Evolutionary conservation across 768 basidiomycete species (phyloP), one percentile per base, ranked within the genome.

Genomic region (Mycena chlorophos): DNA sequence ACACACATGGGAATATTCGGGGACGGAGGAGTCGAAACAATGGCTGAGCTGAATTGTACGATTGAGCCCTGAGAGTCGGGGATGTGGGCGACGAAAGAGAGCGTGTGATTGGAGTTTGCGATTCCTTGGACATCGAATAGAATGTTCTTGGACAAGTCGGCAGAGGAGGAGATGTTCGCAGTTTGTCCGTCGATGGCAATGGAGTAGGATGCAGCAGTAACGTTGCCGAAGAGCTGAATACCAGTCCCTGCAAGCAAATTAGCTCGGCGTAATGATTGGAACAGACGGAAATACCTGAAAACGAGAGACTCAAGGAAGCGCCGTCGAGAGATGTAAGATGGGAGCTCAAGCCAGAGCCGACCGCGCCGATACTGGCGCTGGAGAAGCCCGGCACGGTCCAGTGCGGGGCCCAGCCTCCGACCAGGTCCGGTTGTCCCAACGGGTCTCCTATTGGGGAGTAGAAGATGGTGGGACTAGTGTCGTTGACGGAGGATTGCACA

Each of bases 351-450:
- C 88, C 88, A 37, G 70, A 73, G 14, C 83, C 86, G 38, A 72
- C 68, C 50, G 75, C 67, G 16, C 80, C 82, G 16, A 66, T 58
- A 22, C 40, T 65, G 13, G 69, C 55, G 28, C 60, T 52, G 0
- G 77, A 73, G 51, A 79, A 84, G 6, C 83, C 84, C 13, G 83
- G 79, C 38, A 39, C 47, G 2, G 73, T 69, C 69, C 80, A 89
- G 70, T 76, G 81, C 17, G 87, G 81, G 65, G 83, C 84, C 90
- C 90, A 92, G 65, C 88, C 88, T 25, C 73, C 75, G 19, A 68
- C 63, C 38, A 82, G 63, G 62, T 84, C 74, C 1, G 80, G 69
- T 48, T 76, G 67, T 37, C 79, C 72, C 54, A 83, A 71, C 12
- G 78, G 79, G 68, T 88, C 85, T 39, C 73, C 64, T 56, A 83